Conservation (phyloP, 352 stramenopile genomes). For the Phytophthora foliorum region DNA sequence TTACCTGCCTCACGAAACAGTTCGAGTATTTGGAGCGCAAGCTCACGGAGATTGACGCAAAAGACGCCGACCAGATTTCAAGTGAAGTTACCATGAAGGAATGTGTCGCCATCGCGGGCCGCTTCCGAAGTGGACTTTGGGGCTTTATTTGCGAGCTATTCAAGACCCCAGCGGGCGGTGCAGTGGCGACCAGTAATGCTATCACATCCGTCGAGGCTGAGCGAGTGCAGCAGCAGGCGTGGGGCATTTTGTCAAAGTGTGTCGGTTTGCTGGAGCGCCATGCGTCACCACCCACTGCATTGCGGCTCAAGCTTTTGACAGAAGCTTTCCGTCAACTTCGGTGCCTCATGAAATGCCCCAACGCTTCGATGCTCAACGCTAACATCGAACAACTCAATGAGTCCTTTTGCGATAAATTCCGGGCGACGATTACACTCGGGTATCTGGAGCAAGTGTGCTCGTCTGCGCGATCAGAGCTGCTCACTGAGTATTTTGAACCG, state of each 20-base stretch:
- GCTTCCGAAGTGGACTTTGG: constrained; percentile 79
- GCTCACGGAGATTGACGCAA: constrained; percentile 41
- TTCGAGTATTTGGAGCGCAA: constrained; percentile 71
- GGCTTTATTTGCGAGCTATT: constrained; percentile 82
- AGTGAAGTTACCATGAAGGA: constrained; percentile 59
- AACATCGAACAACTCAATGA: constrained; percentile 75
- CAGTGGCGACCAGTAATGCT: constrained; percentile 25
- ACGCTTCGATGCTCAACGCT: constrained; percentile 66
- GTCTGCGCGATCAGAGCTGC: constrained; percentile 48
- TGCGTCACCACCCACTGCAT: constrained; percentile 47
- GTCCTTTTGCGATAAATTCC: constrained; percentile 74
- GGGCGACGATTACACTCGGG: constrained; percentile 62
- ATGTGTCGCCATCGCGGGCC: constrained; percentile 60
- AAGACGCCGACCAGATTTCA: constrained; percentile 25
- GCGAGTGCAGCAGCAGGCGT: constrained; percentile 69
- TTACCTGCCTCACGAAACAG: constrained; percentile 78
- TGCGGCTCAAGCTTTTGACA: constrained; percentile 63
- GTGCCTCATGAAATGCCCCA: constrained; percentile 73
- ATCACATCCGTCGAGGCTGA: constrained; percentile 79
- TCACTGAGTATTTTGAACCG: constrained; percentile 74
- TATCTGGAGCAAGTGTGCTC: constrained; percentile 60
- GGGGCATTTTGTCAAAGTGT: constrained; percentile 60
- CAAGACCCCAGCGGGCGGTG: constrained; percentile 48
- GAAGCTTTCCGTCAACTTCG: constrained; percentile 75
- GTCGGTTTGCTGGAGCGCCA: constrained; percentile 63